Conservation (phyloP, 148 eudicot species). For the Dianthus caryophyllus region DNA sequence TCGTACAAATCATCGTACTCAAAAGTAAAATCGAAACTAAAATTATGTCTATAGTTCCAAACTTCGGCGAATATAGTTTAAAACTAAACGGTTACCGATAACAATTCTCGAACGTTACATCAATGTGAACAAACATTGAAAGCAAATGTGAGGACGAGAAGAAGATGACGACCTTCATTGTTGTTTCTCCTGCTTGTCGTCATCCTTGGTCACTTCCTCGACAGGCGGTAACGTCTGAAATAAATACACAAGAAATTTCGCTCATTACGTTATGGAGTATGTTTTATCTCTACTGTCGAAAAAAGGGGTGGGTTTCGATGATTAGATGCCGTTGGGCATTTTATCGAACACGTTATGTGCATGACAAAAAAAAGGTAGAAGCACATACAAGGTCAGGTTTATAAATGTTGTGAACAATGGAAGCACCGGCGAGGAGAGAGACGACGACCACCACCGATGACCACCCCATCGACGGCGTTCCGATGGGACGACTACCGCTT, state of each 20-base stretch:
- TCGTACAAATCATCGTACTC: not conserved
- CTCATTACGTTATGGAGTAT: no score
- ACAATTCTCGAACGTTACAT: not conserved
- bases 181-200: slow-evolving; percentile 15
- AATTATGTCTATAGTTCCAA: not conserved
- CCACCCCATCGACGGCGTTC: slow-evolving; percentile 81
- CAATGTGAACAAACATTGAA: not conserved
- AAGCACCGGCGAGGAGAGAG: slow-evolving; percentile 78
- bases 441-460: slow-evolving; percentile 60
- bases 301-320: no score
- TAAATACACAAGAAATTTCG: not conserved
- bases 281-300: no score
- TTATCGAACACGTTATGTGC: slow-evolving; percentile 32
- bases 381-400: slow-evolving; percentile 62
- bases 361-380: not conserved
- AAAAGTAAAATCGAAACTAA: not conserved
- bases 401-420: slow-evolving; percentile 77
- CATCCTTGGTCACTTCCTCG: slow-evolving; percentile 24
- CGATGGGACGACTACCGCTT: slow-evolving; percentile 49
- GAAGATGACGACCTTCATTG: not conserved
- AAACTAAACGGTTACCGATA: not conserved
- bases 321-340: slow-evolving; percentile 20
- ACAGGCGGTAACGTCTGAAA: slow-evolving; percentile 37
- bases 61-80: not conserved
- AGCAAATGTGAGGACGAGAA: not conserved